Base-by-base conservation (phyloP, 2,329 filamentous ascomycete species). In the Fonsecaea multimorphosa region DNA sequence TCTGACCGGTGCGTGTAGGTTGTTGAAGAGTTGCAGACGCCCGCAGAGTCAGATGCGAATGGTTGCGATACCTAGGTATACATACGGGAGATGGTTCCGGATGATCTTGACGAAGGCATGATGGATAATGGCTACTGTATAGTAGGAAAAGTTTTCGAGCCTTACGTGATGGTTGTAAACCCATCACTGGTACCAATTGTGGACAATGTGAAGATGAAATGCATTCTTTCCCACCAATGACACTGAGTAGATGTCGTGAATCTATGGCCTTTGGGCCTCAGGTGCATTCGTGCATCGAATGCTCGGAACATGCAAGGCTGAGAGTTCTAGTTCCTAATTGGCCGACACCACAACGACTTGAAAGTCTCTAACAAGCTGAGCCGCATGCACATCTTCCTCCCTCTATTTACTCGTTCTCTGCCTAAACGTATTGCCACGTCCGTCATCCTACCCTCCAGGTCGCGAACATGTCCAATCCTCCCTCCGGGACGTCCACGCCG, bases 401-500 rank as follows among this genome's bases (percentile, higher is more conserved):
- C 7, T 56, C 12, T 22, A 19, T 1, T 38, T 38, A 12, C 32
- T 14, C 31, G 12, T 38, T 19, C n/a, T n/a, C n/a, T n/a, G n/a
- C n/a, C n/a, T n/a, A n/a, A n/a, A n/a, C n/a, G n/a, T 3, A 11
- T 56, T 22, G 8, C 9, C 14, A 29, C 53, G n/a, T 56, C 32
- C n/a, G 4, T 14, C 16, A 16, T 14, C n/a, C 8, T 12, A 22
- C 34, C 54, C 54, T 14, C 19, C 34, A 9, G 56, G 24, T 8
- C 38, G 16, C 51, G 22, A 52, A n/a, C 31, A 68, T 68, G 66
- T 44, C 60, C 32, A 78, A 80, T 53, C 73, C 76, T 22, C 76
- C 74, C 7, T 79, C 76, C 54, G 75, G 78, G 31, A 78, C 76
- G 44, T 80, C 80, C 22, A 83, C 81, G 31, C 81, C 76, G 46